Conservation (phyloP, 2,329 filamentous ascomycete species). For the Penicillium sclerotiorum region DNA sequence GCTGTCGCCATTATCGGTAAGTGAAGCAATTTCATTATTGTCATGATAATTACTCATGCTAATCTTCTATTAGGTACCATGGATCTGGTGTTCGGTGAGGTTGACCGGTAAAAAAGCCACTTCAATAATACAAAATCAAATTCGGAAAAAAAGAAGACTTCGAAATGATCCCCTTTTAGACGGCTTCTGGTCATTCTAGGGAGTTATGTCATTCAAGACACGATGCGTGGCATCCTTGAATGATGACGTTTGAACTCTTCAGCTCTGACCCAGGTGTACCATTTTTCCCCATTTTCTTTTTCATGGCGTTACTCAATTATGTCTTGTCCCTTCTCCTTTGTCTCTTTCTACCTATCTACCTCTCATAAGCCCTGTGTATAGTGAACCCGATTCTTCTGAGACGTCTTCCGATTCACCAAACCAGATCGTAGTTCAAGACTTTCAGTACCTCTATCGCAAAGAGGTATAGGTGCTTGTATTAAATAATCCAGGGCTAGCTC, state of each 20-base stretch:
- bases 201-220: constrained; percentile 17
- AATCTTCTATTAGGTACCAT: constrained; percentile 58
- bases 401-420: no score
- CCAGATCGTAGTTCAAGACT: no score
- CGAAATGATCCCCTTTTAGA: constrained; percentile 24
- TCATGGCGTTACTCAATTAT: constrained; percentile 40
- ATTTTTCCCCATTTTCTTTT: constrained; percentile 28
- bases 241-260: constrained; percentile 23
- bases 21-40: constrained; percentile 10
- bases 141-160: constrained; percentile 22
- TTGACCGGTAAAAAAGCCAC: constrained; percentile 51
- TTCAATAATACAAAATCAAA: constrained; percentile 23
- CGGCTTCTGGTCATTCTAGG: constrained; percentile 17
- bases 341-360: constrained; percentile 26
- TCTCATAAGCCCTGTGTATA: constrained; percentile 35
- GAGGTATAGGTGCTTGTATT: no score
- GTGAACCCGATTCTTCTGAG: constrained; percentile 30
- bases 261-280: constrained; percentile 26
- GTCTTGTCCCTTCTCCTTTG: constrained; percentile 26
- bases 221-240: constrained; percentile 12
- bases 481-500: no score
- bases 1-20: constrained; percentile 88
- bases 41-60: constrained; percentile 12
- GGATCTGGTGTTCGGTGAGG: constrained; percentile 84
- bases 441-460: no score